Evolutionary conservation across 2,329 filamentous ascomycete species (phyloP), one percentile per base, ranked within the genome.

Genomic region (Stagonosporopsis vannaccii): DNA sequence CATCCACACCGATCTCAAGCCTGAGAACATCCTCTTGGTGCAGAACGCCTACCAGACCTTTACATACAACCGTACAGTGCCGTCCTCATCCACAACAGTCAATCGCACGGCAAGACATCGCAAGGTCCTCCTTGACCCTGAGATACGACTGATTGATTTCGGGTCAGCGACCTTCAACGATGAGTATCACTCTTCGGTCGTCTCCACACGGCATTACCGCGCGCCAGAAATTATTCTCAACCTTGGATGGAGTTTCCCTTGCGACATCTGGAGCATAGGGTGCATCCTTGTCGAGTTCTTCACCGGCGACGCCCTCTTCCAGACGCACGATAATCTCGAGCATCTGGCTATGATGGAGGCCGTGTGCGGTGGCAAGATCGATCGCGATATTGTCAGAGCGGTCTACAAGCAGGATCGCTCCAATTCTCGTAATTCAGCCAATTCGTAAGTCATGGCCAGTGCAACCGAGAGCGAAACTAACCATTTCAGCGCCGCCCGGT

Each of bases 1-100:
- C 63, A 97, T 99, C 59, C 95, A 99, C 75, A 99, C 95, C 39
- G 86, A 89, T 74, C 72, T 89, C 59, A 89, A 89, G 72, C 86
- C 86, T 2, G 86, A 89, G 74, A 89, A 89, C 64, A 88, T 89
- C 59, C 80, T 89, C 17, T 80, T 89, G 22, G 85, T 88, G 58
- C 85, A 84, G 72, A 87, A 84, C 72, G 78, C 78, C 41, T 89
- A 88, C 65, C 86, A 89, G 69, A 88, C 86, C 2, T 89, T 89
- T 68, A 89, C 86, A 32, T 89, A 89, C 74, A 88, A 88, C 73
- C 83, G 86, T 50, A 85, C 84, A 54, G 87, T 88, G 23, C 86
- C 86, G 2, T 87, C 85, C 2, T 88, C 85, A 9, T 87, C 85
- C 8, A 83, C 83, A 17, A 81, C 84, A 3, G 84, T 80, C 15